Percentiles rank a stretch among this genome's conserved stretches.
phyloP scores from a whole-genome alignment of 192 early-diverging fungal genomes.

The Coemansia sp. region DNA sequence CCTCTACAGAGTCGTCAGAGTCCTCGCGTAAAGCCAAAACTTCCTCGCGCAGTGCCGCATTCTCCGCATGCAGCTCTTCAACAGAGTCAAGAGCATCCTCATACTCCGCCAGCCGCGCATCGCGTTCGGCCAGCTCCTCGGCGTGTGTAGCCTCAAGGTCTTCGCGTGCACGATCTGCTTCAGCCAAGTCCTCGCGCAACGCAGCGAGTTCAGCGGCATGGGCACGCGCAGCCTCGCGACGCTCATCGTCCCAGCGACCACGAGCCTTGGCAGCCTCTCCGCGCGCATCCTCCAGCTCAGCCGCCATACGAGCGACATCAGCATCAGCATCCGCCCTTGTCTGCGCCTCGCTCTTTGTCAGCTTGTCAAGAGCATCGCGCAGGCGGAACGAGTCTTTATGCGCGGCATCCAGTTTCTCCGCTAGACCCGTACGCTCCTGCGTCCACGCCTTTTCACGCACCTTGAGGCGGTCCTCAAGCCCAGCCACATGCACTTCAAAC shows the following conservation, averaged over 20 bases:
- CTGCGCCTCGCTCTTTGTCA: conserved; percentile 40
- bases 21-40: conserved; percentile 20
- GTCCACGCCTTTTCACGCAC: conserved; percentile 37
- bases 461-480: conserved; percentile 21
- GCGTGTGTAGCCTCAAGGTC: not conserved
- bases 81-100: conserved; percentile 12
- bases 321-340: conserved; percentile 32
- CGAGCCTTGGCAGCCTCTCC: conserved; percentile 12
- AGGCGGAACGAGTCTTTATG: conserved; percentile 52
- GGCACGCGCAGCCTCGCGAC: conserved; percentile 21
- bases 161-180: not conserved
- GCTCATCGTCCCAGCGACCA: conserved; percentile 29
- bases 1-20: conserved; percentile 6
- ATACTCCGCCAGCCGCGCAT: conserved; percentile 20
- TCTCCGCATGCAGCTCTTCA: conserved; percentile 15
- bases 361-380: conserved; percentile 41
- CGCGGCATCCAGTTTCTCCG: conserved; percentile 50
- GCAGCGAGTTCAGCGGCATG: conserved; percentile 26
- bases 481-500: conserved; percentile 13
- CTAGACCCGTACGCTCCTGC: conserved; percentile 31
- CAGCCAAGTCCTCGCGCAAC: not conserved
- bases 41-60: conserved; percentile 24
- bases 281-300: conserved; percentile 26
- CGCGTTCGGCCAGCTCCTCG: conserved; percentile 13
- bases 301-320: conserved; percentile 30